Percentiles rank a stretch among this genome's conserved stretches.
Conservation (phyloP, 2,329 filamentous ascomycete genomes). For the Fusarium floridanum region DNA sequence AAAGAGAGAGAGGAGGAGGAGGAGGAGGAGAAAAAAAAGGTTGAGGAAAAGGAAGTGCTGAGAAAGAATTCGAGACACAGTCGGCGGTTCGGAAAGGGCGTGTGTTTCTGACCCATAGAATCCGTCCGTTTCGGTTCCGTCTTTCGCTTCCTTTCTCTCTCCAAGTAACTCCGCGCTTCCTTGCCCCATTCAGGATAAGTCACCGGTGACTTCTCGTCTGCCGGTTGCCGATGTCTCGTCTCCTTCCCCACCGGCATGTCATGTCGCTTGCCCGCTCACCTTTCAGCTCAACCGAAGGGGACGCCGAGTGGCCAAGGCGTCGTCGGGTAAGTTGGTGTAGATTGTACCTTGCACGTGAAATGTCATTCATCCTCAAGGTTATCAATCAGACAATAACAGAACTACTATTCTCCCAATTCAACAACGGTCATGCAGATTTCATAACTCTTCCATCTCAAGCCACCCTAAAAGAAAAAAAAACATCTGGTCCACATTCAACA, state of each 20-base stretch:
- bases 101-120: slow-evolving; percentile 41
- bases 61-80: slow-evolving; percentile 16
- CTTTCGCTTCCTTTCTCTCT: slow-evolving; percentile 17
- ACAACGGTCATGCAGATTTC: slow-evolving; percentile 7
- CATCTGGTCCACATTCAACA: not conserved
- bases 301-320: slow-evolving; percentile 7
- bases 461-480: not conserved
- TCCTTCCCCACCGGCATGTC: slow-evolving; percentile 5
- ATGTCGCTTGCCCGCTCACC: slow-evolving; percentile 2
- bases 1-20: slow-evolving; percentile 4
- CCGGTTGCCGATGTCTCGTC: slow-evolving; percentile 15
- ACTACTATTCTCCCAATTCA: not conserved
- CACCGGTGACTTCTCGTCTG: slow-evolving; percentile 23
- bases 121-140: slow-evolving; percentile 41
- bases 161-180: slow-evolving; percentile 27
- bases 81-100: slow-evolving; percentile 44
- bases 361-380: not conserved
- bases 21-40: slow-evolving; percentile 21
- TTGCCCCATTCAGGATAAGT: slow-evolving; percentile 34
- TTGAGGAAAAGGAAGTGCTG: slow-evolving; percentile 26
- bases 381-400: not conserved
- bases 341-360: slow-evolving; percentile 17
- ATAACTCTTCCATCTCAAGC: not conserved
- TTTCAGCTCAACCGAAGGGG: slow-evolving; percentile 8
- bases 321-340: not conserved